Evolutionary conservation across 371 early-diverging fungal species (phyloP).

Genomic region (Haplosporangium sp.): DNA sequence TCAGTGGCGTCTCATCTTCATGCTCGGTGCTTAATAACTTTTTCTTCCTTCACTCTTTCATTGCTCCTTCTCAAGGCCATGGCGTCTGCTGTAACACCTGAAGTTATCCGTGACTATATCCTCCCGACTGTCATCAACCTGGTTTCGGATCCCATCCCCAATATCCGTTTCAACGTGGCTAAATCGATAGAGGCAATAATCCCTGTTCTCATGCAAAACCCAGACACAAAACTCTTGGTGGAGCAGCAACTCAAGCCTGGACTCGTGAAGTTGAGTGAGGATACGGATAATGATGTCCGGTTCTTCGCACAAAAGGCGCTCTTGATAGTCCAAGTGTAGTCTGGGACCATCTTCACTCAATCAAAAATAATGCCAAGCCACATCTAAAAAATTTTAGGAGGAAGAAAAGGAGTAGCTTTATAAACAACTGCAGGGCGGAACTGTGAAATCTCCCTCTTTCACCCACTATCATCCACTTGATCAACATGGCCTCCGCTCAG

Average conservation of each 20-base stretch:
- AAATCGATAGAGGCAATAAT: slow-evolving; percentile 92
- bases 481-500: slow-evolving; percentile 61
- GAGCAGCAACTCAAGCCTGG: slow-evolving; percentile 81
- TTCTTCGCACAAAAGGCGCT: slow-evolving; percentile 91
- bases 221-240: slow-evolving; percentile 71
- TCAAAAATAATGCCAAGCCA: no score
- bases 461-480: slow-evolving; percentile 37
- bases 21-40: no score
- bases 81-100: slow-evolving; percentile 86
- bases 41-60: no score
- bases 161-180: slow-evolving; percentile 98
- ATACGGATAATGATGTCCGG: slow-evolving; percentile 93
- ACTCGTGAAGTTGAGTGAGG: slow-evolving; percentile 85
- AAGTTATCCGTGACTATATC: slow-evolving; percentile 88
- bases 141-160: slow-evolving; percentile 95
- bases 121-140: slow-evolving; percentile 89
- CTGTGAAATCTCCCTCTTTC: slow-evolving; percentile 31
- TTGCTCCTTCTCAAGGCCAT: slow-evolving; percentile 69
- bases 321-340: slow-evolving; percentile 30
- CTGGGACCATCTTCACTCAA: no score
- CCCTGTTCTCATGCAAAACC: slow-evolving; percentile 75
- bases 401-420: not conserved
- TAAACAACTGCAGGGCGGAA: slow-evolving; percentile 20
- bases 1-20: no score
- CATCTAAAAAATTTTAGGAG: no score